Evolutionary conservation across 208 protist species (phyloP).

Genomic region (Leishmania lainsoni): DNA sequence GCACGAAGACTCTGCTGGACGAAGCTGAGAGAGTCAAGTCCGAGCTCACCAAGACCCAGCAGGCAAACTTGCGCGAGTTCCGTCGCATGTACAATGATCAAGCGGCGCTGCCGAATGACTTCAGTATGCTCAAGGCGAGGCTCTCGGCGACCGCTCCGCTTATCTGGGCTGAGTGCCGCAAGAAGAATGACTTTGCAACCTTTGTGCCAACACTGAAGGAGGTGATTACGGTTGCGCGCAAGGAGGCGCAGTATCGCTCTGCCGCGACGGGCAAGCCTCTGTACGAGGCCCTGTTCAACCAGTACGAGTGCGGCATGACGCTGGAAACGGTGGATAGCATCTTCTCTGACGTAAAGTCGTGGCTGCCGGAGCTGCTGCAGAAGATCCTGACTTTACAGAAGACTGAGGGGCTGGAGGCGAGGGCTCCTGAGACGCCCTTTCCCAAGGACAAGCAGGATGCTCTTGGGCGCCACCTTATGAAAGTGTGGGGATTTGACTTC

Average conservation of each 20-base stretch:
- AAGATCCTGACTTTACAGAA: constrained; percentile 59
- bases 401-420: constrained; percentile 11
- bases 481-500: constrained; percentile 79
- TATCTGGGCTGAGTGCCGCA: constrained; percentile 62
- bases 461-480: constrained; percentile 58
- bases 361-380: constrained; percentile 73
- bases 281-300: constrained; percentile 79
- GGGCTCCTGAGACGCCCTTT: constrained; percentile 51
- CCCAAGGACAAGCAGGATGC: constrained; percentile 53
- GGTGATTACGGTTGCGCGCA: constrained; percentile 63
- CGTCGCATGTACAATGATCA: constrained; percentile 26
- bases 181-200: constrained; percentile 59
- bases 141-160: constrained; percentile 37
- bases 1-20: constrained; percentile 36
- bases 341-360: constrained; percentile 73
- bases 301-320: constrained; percentile 83
- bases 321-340: constrained; percentile 57
- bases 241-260: constrained; percentile 59
- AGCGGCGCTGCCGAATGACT: constrained; percentile 47
- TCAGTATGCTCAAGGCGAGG: constrained; percentile 46
- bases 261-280: constrained; percentile 36
- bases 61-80: constrained; percentile 80
- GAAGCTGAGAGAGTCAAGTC: constrained; percentile 30
- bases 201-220: constrained; percentile 77
- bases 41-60: constrained; percentile 46